Evolutionary conservation across 768 basidiomycete genomes (phyloP).

Genomic region (Amanita rubescens): DNA sequence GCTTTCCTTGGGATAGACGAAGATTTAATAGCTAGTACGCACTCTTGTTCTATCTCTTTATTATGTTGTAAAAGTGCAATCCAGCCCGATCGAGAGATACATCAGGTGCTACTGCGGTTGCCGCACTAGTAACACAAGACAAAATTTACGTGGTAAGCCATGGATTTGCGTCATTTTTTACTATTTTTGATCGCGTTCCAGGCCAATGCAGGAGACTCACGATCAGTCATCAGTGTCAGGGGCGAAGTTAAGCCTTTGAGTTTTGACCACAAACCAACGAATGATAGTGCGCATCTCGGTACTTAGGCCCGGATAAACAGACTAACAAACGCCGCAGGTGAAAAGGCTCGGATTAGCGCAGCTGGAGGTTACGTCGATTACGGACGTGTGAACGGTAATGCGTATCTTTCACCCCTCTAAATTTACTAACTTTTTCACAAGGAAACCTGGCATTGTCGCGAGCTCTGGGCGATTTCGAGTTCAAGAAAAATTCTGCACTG

Average conservation of each 20-base stretch:
- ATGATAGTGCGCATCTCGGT: slow-evolving; percentile 48
- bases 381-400: slow-evolving; percentile 89
- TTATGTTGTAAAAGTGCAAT: slow-evolving; percentile 10
- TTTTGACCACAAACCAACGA: slow-evolving; percentile 93
- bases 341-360: slow-evolving; percentile 76
- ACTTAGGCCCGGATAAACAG: slow-evolving; percentile 1
- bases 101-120: slow-evolving; percentile 94
- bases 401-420: slow-evolving; percentile 8
- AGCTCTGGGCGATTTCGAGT: slow-evolving; percentile 96
- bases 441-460: slow-evolving; percentile 94
- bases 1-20: slow-evolving; percentile 94
- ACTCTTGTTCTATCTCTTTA: slow-evolving; percentile 2
- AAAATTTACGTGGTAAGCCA: slow-evolving; percentile 73
- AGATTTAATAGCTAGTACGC: slow-evolving; percentile 78
- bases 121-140: slow-evolving; percentile 75
- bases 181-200: slow-evolving; percentile 23
- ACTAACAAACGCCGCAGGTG: slow-evolving; percentile 38
- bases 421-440: slow-evolving; percentile 22
- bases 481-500: slow-evolving; percentile 87
- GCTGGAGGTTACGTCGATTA: slow-evolving; percentile 97
- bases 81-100: slow-evolving; percentile 85
- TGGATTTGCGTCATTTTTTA: slow-evolving; percentile 2
- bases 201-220: slow-evolving; percentile 98
- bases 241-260: slow-evolving; percentile 87
- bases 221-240: slow-evolving; percentile 78